Base-by-base conservation (phyloP, 805 yeast genomes). In the Candida lessepsii region DNA sequence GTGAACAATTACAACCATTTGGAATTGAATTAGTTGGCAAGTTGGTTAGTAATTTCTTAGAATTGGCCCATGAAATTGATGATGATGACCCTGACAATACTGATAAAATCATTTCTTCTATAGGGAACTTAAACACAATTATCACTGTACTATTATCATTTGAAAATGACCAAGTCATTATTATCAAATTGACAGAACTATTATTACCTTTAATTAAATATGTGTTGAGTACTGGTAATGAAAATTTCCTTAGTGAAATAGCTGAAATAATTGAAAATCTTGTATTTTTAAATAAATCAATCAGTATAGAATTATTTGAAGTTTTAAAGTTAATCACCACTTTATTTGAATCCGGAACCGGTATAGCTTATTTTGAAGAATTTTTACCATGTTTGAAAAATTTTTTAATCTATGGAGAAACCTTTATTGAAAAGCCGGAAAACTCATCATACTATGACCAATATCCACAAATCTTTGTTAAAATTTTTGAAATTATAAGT, bases 1-100 rank as follows among this genome's bases (percentile, higher is more conserved):
- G 95, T 4, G 86, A 82, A 48, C 95, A 91, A 61, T 71, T 91
- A 50, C 93, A 63, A 41, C 98, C 99, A 13, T 91, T 86, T 60
- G 91, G 95, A 27, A 56, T 56, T 38, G 67, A 70, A 49, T 67
- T 55, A 63, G 76, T 83, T 20, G 56, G 57, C 3, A 76, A 80
- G 54, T 65, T 84, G 51, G 81, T 82, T 11, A 78, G 79, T 36
- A 96, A 91, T 56, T 87, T 90, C 33, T 51, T 67, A 54, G 48
- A 54, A 36, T 67, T 66, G 1, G 44, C 41, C 5, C 35, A 31
- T 28, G 73, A 67, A 39, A 51, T 86, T 23, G 63, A 61, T 9
- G 50, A 50, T 25, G 60, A 56, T 25, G 60, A 53, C 36, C 60
- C 61, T 16, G 67, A 59, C 29, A 55, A 57, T 36, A 73, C 78